Base-by-base conservation (phyloP, 2,329 filamentous ascomycete species). In the Trichoderma atroviride region DNA sequence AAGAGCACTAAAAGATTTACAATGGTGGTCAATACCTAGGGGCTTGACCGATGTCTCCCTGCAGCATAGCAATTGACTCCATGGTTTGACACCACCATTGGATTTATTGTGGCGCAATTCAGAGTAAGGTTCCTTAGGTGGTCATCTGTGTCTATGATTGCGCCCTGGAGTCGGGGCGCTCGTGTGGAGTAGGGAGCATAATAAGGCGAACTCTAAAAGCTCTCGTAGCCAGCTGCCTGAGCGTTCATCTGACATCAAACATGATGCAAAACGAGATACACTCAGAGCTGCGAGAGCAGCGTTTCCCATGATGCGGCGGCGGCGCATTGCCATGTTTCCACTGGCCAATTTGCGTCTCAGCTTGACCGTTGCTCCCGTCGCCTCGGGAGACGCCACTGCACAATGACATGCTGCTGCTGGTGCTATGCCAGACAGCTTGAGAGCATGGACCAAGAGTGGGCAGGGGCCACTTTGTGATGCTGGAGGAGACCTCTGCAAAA, bases 311-410 rank as follows among this genome's bases (percentile, higher is more conserved):
- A 19, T 24, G 50, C 61, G 50, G 47, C 47, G 61, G 24, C 50
- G 61, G 50, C 50, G 29, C n/a, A 37, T 58, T 52, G 50, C 64
- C n/a, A 22, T 55, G 19, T 24, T 24, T 50, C 19, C 47, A 50
- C 47, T 24, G 64, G 55, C 31, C 52, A 58, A 64, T 57, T 64
- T 60, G 53, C 31, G 67, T 69, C 67, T 69, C 53, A 64, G 52
- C 58, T 58, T 33, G 35, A 59, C 60, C 53, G 67, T 69, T 64
- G 67, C 24, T 53, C 37, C 67, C 67, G 67, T 69, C 59, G 67
- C 53, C 43, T 69, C 53, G 60, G 53, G 60, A 63, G 31, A n/a
- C 43, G 29, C 50, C 40, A 53, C 43, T 43, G 50, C 59, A 63
- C 52, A 58, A 69, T 56, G 67, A 63, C 59, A 69, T 69, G 40